phyloP scores from a whole-genome alignment of 1,139 yeast genomes.

The Nakaseomyces delphensis region DNA sequence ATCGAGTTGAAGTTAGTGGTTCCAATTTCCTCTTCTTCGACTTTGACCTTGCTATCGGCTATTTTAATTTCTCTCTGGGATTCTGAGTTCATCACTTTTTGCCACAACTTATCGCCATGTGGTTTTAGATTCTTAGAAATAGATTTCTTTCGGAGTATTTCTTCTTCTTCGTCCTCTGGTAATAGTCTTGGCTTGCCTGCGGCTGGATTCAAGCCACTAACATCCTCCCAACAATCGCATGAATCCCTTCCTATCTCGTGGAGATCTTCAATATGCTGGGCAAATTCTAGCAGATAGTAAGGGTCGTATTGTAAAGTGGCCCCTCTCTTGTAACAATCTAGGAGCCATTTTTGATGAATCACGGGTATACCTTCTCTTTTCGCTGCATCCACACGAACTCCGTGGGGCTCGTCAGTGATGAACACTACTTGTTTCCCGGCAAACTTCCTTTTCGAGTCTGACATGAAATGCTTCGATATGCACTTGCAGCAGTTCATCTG shows the following conservation, averaged over 20 bases:
- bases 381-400: conserved; percentile 29
- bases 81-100: conserved; percentile 10
- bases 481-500: conserved; percentile 19
- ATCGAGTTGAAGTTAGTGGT: conserved; percentile 1
- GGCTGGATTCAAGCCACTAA: neutral
- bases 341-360: conserved; percentile 69
- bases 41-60: conserved; percentile 3
- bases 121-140: conserved; percentile 10
- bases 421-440: conserved; percentile 19
- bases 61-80: conserved; percentile 10
- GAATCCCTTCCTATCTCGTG: conserved; percentile 40
- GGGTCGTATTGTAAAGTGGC: conserved; percentile 47
- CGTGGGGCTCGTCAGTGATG: conserved; percentile 22
- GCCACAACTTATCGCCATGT: conserved; percentile 8
- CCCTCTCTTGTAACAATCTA: conserved; percentile 52
- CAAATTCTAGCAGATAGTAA: conserved; percentile 36
- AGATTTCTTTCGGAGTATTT: conserved; percentile 4
- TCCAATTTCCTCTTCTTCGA: conserved; percentile 1
- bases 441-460: conserved; percentile 15
- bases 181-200: neutral
- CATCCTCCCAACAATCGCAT: conserved; percentile 34
- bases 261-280: conserved; percentile 17
- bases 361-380: conserved; percentile 36
- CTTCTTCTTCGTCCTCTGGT: conserved; percentile 2
- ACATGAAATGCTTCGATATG: conserved; percentile 21